phyloP scores from a whole-genome alignment of 2,329 filamentous ascomycete species.

The Penicillium decumbens region DNA sequence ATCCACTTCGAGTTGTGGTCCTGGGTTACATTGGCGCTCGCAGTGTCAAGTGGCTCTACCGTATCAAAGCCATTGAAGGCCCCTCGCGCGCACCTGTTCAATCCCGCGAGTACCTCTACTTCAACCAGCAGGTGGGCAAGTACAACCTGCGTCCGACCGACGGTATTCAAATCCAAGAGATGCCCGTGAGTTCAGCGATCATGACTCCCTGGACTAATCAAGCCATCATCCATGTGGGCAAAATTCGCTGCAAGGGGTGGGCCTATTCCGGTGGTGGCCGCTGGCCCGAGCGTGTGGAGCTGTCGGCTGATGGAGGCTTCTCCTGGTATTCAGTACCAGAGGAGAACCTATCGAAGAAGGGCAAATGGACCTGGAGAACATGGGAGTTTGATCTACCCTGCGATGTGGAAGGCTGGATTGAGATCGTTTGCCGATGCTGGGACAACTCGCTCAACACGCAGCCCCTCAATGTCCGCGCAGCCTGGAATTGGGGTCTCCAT shows the following conservation, averaged over 20 bases:
- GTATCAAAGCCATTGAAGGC: conserved; percentile 56
- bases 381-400: conserved; percentile 62
- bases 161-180: conserved; percentile 65
- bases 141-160: conserved; percentile 58
- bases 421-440: conserved; percentile 57
- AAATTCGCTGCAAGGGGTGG: conserved; percentile 55
- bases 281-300: conserved; percentile 60
- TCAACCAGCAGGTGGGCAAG: conserved; percentile 63
- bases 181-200: conserved; percentile 65
- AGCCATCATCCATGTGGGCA: conserved; percentile 58
- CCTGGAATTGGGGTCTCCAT: conserved; percentile 49
- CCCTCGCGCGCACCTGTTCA: conserved; percentile 60
- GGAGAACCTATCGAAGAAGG: conserved; percentile 59
- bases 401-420: conserved; percentile 58
- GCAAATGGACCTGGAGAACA: conserved; percentile 59
- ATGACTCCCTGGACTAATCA: conserved; percentile 60
- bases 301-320: conserved; percentile 59
- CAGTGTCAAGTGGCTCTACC: conserved; percentile 61
- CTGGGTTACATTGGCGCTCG: conserved; percentile 64
- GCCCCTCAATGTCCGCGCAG: conserved; percentile 50
- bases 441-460: conserved; percentile 61
- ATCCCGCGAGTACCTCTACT: conserved; percentile 64
- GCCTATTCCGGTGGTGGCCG: conserved; percentile 56
- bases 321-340: conserved; percentile 61
- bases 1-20: conserved; percentile 58